Percentiles rank a stretch among this genome's conserved stretches.
These are phyloP conservation scores for Cryoendolithus antarcticus DNA, from an alignment of 2,329 filamentous ascomycete species.

Conservation along the genomic window DNA sequence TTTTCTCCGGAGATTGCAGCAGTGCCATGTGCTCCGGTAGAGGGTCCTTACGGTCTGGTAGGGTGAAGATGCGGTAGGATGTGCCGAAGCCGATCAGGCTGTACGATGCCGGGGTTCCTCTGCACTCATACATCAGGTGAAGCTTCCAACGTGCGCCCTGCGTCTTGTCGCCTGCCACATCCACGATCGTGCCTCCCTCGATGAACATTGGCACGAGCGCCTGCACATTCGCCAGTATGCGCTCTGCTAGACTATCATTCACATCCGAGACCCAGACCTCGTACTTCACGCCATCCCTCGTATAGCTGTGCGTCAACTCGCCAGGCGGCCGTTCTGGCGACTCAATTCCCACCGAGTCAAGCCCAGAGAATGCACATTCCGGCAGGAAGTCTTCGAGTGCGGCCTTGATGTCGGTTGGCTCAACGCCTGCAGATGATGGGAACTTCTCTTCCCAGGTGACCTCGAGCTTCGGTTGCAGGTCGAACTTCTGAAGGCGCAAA, in stretches of 20 bases:
- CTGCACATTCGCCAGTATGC: conserved; percentile 68
- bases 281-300: conserved; percentile 50
- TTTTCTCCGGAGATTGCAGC: not conserved
- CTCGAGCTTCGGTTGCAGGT: conserved; percentile 66
- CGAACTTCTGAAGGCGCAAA: conserved; percentile 56
- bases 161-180: conserved; percentile 58
- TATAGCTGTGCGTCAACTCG: conserved; percentile 52
- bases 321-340: conserved; percentile 54
- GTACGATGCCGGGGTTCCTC: conserved; percentile 46
- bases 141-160: conserved; percentile 69
- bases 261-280: conserved; percentile 78
- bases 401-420: conserved; percentile 56
- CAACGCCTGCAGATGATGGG: conserved; percentile 52
- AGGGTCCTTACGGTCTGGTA: conserved; percentile 17
- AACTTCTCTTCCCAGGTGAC: conserved; percentile 63
- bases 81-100: conserved; percentile 81
- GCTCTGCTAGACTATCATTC: conserved; percentile 53
- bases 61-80: conserved; percentile 64
- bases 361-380: conserved; percentile 37
- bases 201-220: conserved; percentile 79
- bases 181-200: conserved; percentile 75
- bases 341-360: not conserved
- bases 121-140: conserved; percentile 52
- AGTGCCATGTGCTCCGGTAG: not conserved
- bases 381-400: conserved; percentile 56